A percentile compares a stretch with the other conserved stretches of the same genome.
Conservation (phyloP, 1,284 basidiomycete species). For the Cronartium quercuum region DNA sequence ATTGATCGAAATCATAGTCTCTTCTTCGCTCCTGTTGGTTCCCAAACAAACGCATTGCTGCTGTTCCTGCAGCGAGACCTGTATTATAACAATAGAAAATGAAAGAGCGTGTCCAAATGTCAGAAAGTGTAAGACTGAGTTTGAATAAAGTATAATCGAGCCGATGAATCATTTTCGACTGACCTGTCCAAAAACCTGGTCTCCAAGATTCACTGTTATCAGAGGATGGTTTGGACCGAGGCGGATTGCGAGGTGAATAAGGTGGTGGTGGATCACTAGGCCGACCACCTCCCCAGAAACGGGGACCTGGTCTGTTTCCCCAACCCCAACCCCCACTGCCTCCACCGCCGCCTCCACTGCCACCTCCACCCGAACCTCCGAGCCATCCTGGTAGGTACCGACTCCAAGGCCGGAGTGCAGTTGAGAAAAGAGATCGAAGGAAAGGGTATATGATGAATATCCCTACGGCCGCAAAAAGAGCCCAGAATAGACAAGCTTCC, state of each 20-base stretch:
- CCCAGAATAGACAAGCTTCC: conserved; percentile 16
- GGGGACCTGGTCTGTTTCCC: conserved; percentile 25
- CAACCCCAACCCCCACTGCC: conserved; percentile 56
- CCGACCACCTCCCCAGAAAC: conserved; percentile 41
- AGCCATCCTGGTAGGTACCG: conserved; percentile 44
- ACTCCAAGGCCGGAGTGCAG: conserved; percentile 46
- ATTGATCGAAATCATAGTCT: not conserved
- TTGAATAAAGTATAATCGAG: too few species aligned
- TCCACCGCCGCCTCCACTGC: conserved; percentile 46
- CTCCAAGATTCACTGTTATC: conserved; percentile 49
- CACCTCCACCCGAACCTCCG: conserved; percentile 45
- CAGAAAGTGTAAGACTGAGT: too few species aligned
- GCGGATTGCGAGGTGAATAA: conserved; percentile 57
- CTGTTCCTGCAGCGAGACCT: conserved; percentile 24
- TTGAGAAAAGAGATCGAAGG: conserved; percentile 39
- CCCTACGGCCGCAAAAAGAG: conserved; percentile 6
- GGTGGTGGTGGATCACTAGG: conserved; percentile 64
- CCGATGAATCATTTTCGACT: not conserved
- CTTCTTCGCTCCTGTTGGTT: not conserved
- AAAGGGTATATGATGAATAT: conserved; percentile 39
- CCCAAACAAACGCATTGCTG: conserved; percentile 13
- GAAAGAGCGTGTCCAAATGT: too few species aligned
- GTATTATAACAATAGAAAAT: not conserved
- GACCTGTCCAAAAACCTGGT: conserved; percentile 75
- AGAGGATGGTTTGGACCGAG: conserved; percentile 44